Percentiles rank a stretch among this genome's conserved stretches.
These are phyloP conservation scores for Rhodotorula paludigena DNA, from an alignment of 768 basidiomycete genomes.

Conservation along the genomic window DNA sequence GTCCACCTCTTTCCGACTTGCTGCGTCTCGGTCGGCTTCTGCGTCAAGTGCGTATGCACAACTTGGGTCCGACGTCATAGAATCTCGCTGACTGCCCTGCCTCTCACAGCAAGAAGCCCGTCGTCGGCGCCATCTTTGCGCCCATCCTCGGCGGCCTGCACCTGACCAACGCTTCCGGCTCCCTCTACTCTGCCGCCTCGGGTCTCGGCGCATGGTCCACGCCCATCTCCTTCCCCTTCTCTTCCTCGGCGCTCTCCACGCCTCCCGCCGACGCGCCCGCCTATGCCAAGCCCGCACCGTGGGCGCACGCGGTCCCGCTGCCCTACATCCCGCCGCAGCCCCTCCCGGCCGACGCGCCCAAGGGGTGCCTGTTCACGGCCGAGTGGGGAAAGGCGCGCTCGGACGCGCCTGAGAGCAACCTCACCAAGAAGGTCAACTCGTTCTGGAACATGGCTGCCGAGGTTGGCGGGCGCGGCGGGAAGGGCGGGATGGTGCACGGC, in stretches of 20 bases:
- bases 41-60: constrained; percentile 34
- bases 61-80: neutral
- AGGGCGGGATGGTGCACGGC: constrained; percentile 42
- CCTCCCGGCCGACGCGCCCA: constrained; percentile 36
- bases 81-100: no score
- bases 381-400: constrained; percentile 43
- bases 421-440: constrained; percentile 34
- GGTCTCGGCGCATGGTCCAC: constrained; percentile 39
- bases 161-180: constrained; percentile 35
- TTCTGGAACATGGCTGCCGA: constrained; percentile 41
- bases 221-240: constrained; percentile 35
- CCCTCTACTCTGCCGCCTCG: constrained; percentile 36
- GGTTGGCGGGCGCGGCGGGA: constrained; percentile 32
- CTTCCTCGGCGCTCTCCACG: constrained; percentile 8
- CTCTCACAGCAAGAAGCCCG: constrained; percentile 34
- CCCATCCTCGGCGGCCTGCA: constrained; percentile 39
- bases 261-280: neutral
- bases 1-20: constrained; percentile 42
- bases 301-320: constrained; percentile 32
- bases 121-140: constrained; percentile 41
- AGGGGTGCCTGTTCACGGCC: constrained; percentile 39
- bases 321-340: constrained; percentile 35
- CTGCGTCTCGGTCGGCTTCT: constrained; percentile 40
- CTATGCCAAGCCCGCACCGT: constrained; percentile 10
- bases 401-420: constrained; percentile 25